Evolutionary conservation across 768 basidiomycete species (phyloP), one percentile per base, ranked within the genome.

Genomic region (Lactifluus hygrophoroides): DNA sequence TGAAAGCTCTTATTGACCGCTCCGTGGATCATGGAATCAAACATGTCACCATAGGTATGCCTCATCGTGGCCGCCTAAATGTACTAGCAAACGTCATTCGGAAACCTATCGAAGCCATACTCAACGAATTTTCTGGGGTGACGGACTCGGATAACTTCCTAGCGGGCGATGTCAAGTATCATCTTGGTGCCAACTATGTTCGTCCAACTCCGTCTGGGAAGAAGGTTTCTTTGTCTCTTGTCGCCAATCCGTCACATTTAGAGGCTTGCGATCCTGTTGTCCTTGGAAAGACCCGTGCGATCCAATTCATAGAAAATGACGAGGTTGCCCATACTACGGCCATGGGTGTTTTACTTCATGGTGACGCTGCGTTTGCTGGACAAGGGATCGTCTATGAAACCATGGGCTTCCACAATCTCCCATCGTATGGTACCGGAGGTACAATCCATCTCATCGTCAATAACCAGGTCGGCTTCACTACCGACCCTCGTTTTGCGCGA

Each of bases 341-440:
- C 30, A 96, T 99, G 93, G 88, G 83, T 64, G 90, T 99, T 19
- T 78, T 99, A 52, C 81, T 98, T 27, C 96, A 99, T 70, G 96
- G 96, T 69, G 96, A 99, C 68, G 95, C 96, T 28, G 94, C 96
- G 9, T 99, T 99, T 69, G 93, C 96, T 51, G 96, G 94, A 23
- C 96, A 99, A 69, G 96, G 96, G 72, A 77, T 98, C 57, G 94
- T 99, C 21, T 99, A 99, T 73, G 96, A 99, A 78, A 97, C 95
- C 27, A 96, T 96, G 89, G 96, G 96, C 66, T 88, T 98, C 77
- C 88, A 94, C 76, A 91, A 88, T 68, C 81, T 99, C 46, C 93
- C 93, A 23, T 86, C 81, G 74, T 99, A 98, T 71, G 94, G 94
- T 32, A 97, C 94, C 14, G 96, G 96, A 57, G 96, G 96, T 56